Base-by-base conservation (phyloP, 805 yeast genomes). In the Wickerhamomyces subpelliculosus region DNA sequence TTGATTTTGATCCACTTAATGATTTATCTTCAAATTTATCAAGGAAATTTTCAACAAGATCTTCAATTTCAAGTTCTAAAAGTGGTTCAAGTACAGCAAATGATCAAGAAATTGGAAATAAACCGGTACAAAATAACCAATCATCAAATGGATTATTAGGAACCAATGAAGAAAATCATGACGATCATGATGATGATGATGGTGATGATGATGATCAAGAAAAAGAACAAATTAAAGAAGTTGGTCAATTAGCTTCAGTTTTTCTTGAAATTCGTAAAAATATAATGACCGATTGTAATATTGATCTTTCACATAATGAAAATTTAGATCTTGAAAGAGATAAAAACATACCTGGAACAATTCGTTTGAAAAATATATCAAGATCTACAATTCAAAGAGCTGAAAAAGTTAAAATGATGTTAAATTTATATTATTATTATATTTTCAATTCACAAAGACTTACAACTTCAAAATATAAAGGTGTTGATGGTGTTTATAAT, bases 401-500 rank as follows among this genome's bases (percentile, higher is more conserved):
- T 0, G 77, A 72, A 36, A 64, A 65, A 39, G 77, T 74, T 14
- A 67, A 68, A 39, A 51, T 65, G 11, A 61, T 68, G 54, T 39
- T 55, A 25, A 55, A 48, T 26, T 24, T 55, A 9, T 45, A 48
- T 26, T 55, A 55, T 31, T 52, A 45, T 26, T 39, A 54, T 1
- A 16, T 55, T 10, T 45, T 48, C 23, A 55, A 53, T 19, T 28
- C 44, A 0, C 54, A 47, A 28, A 52, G 43, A 27, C 23, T 34
- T 1, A 36, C 40, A 11, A 40, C 42, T 24, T 42, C 48, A 3
- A 38, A 38, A 31, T 51, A 42, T 33, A 35, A 67, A 2, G 75
- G 73, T 2, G 72, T 82, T 3, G 86, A 79, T 39, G 84, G 81
- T 3, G 71, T 74, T 4, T 87, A 80, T 63, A 87, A 87, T 53